Evolutionary conservation across 78 protist genomes (phyloP).

Genomic region (Speleostelium caveatum): DNA sequence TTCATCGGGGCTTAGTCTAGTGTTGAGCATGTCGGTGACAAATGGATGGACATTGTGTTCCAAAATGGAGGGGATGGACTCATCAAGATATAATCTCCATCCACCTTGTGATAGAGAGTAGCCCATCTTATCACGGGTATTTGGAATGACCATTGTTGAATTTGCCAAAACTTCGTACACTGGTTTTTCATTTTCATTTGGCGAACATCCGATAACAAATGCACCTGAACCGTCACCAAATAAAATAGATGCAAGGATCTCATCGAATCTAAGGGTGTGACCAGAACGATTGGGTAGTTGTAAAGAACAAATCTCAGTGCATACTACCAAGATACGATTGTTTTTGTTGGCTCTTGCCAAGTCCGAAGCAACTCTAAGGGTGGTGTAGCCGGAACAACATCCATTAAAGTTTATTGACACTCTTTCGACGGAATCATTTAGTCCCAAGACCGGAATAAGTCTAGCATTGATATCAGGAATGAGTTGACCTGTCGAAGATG

Average conservation of each 20-base stretch:
- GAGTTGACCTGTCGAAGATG: constrained; percentile 48
- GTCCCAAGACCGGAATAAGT: constrained; percentile 22
- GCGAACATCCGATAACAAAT: constrained; percentile 28
- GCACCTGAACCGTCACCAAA: constrained; percentile 79
- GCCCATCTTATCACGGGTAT: constrained; percentile 41
- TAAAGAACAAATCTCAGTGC: constrained; percentile 65
- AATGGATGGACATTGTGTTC: constrained; percentile 19
- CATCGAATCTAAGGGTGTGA: constrained; percentile 32
- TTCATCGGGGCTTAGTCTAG: neutral
- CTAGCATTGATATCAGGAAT: constrained; percentile 58
- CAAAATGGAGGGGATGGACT: constrained; percentile 11
- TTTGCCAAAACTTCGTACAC: constrained; percentile 37
- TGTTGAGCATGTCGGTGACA: constrained; percentile 2
- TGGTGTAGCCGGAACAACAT: constrained; percentile 63
- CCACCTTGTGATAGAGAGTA: constrained; percentile 34
- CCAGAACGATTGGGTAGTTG: constrained; percentile 45
- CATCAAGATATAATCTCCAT: constrained; percentile 41
- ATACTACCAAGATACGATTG: constrained; percentile 45
- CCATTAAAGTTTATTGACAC: constrained; percentile 52
- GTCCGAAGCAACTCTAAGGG: constrained; percentile 13
- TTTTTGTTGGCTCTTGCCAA: constrained; percentile 10
- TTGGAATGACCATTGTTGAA: constrained; percentile 21
- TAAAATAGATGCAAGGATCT: constrained; percentile 38
- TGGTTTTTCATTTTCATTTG: constrained; percentile 39
- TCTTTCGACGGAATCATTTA: constrained; percentile 39